phyloP scores from a whole-genome alignment of 768 basidiomycete species.

The Favolaschia claudopus region DNA sequence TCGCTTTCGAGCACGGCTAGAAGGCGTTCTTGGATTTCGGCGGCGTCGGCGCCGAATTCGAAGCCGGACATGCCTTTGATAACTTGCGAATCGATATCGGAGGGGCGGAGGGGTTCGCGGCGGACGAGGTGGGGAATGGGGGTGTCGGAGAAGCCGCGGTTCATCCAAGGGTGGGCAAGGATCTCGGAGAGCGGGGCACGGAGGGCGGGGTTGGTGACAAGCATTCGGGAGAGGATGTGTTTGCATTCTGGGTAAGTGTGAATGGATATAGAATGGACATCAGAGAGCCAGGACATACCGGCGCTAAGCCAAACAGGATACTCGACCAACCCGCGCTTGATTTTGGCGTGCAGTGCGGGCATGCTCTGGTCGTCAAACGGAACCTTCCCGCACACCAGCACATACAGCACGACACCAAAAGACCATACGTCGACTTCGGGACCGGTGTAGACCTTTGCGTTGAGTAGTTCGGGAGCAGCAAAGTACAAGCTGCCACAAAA shows the following conservation, averaged over 20 bases:
- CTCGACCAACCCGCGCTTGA: conserved; percentile 96
- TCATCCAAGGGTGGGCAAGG: conserved; percentile 90
- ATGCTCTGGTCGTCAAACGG: conserved; percentile 99
- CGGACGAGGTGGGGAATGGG: conserved; percentile 87
- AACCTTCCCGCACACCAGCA: conserved; percentile 97
- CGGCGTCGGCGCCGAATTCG: conserved; percentile 80
- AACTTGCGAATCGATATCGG: conserved; percentile 88
- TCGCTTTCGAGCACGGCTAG: conserved; percentile 81
- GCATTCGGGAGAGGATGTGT: conserved; percentile 92
- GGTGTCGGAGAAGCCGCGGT: conserved; percentile 81
- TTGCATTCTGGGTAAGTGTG: conserved; percentile 82
- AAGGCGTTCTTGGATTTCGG: conserved; percentile 85
- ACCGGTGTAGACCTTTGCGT: conserved; percentile 95
- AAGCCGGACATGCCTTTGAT: conserved; percentile 94
- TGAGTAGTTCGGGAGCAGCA: conserved; percentile 96
- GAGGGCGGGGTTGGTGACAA: conserved; percentile 87
- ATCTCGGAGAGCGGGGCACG: conserved; percentile 89
- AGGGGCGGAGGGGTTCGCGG: conserved; percentile 86
- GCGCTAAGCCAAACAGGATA: conserved; percentile 97
- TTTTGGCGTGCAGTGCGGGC: conserved; percentile 98
- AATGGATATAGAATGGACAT: neutral
- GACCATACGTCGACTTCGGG: conserved; percentile 99
- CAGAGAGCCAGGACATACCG: conserved; percentile 57
- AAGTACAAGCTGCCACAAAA: conserved; percentile 99
- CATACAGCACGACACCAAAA: conserved; percentile 98